Percentiles rank a stretch among this genome's conserved stretches.
Evolutionary conservation across 371 early-diverging fungal species (phyloP).

Genomic region (Entomophthora muscae): DNA sequence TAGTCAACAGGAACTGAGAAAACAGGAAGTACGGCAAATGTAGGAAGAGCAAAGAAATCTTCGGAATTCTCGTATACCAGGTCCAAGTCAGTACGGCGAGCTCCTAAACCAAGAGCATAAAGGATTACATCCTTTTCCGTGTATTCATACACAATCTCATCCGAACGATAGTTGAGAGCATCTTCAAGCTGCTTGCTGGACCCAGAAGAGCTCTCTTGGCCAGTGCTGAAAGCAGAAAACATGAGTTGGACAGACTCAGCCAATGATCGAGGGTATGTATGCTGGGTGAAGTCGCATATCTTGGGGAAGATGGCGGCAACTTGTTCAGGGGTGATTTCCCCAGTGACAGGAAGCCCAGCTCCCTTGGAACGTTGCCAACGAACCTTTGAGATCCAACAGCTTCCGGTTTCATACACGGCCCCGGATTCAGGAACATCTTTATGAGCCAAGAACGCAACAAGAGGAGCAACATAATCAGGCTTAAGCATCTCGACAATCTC

Average conservation of each 20-base stretch:
- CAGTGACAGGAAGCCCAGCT: slow-evolving; percentile 75
- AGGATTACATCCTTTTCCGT: slow-evolving; percentile 77
- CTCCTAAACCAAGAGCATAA: slow-evolving; percentile 90
- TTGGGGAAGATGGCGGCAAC: slow-evolving; percentile 48
- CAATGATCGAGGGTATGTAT: slow-evolving; percentile 63
- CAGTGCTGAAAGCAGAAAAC: slow-evolving; percentile 19
- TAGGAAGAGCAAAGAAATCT: slow-evolving; percentile 68
- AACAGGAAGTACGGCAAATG: slow-evolving; percentile 80
- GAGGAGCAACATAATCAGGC: slow-evolving; percentile 89
- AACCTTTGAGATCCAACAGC: slow-evolving; percentile 80
- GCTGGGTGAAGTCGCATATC: slow-evolving; percentile 81
- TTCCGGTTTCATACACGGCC: slow-evolving; percentile 80
- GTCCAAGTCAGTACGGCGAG: slow-evolving; percentile 61
- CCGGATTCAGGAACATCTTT: slow-evolving; percentile 71
- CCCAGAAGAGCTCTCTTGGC: background rate
- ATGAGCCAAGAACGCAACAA: slow-evolving; percentile 86
- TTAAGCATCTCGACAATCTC: slow-evolving; percentile 83
- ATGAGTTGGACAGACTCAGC: slow-evolving; percentile 67
- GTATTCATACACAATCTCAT: slow-evolving; percentile 38
- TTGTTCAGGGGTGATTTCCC: slow-evolving; percentile 64
- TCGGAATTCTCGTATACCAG: slow-evolving; percentile 79
- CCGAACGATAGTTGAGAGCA: slow-evolving; percentile 34
- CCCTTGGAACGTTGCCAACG: slow-evolving; percentile 88
- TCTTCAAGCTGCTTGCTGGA: slow-evolving; percentile 29
- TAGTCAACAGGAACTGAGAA: slow-evolving; percentile 47